A percentile compares a stretch with the other conserved stretches of the same genome.
phyloP scores from a whole-genome alignment of 768 basidiomycete species.

The Calocybe indica region DNA sequence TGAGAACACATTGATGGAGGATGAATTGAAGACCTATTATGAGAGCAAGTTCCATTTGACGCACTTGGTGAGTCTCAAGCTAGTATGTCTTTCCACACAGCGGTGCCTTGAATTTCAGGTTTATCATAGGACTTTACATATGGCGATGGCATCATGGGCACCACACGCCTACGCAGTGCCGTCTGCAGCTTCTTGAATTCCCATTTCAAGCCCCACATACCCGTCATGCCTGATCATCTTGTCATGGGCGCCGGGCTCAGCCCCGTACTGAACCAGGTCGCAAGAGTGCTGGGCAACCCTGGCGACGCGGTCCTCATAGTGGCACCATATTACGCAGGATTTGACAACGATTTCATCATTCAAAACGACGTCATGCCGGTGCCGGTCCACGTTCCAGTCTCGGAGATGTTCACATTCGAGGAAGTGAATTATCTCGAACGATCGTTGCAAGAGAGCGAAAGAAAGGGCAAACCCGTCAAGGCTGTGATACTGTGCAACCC shows the following conservation, averaged over 20 bases:
- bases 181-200: slow-evolving; percentile 9
- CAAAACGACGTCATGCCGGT: slow-evolving; percentile 5
- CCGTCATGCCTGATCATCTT: slow-evolving; percentile 7
- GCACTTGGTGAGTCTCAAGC: slow-evolving; percentile 1
- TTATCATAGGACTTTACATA: slow-evolving; percentile 14
- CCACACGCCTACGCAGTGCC: slow-evolving; percentile 7
- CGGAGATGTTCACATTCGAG: slow-evolving; percentile 6
- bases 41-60: slow-evolving; percentile 5
- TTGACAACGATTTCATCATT: slow-evolving; percentile 7
- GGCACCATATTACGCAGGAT: slow-evolving; percentile 14
- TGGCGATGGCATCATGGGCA: slow-evolving; percentile 8
- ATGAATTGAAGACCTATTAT: slow-evolving; percentile 10
- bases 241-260: slow-evolving; percentile 10
- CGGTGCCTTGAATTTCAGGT: background rate
- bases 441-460: slow-evolving; percentile 8
- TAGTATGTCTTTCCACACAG: background rate
- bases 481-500: slow-evolving; percentile 22
- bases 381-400: slow-evolving; percentile 2
- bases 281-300: slow-evolving; percentile 8
- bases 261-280: slow-evolving; percentile 7
- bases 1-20: slow-evolving; percentile 13
- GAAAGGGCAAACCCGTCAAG: slow-evolving; percentile 11
- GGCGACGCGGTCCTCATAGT: slow-evolving; percentile 12
- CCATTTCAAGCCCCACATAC: slow-evolving; percentile 8
- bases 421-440: slow-evolving; percentile 14